Base-by-base conservation (phyloP, 2,329 filamentous ascomycete species). In the Alternaria sp. region DNA sequence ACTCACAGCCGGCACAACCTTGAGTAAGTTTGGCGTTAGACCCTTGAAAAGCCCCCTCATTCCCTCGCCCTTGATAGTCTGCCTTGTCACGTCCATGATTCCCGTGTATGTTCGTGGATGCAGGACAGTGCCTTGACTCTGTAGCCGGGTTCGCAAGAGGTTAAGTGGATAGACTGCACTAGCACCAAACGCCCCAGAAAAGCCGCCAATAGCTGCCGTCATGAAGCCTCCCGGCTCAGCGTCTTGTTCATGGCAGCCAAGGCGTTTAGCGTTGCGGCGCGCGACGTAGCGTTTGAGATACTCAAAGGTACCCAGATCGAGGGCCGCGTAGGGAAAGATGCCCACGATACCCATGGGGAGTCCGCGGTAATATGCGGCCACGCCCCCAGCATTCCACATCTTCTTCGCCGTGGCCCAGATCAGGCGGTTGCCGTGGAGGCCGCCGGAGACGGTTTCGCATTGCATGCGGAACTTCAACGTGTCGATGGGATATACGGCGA, bases 281-380 rank as follows among this genome's bases (percentile, higher is more conserved):
- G 90, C 86, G 65, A 96, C 88, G 7, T 84, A 84, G 48, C 87
- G 88, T 80, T 99, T 99, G 63, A 97, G 86, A 61, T 95, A 88
- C 80, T 99, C 95, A 74, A 98, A 99, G 0, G 93, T 97, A 66
- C 92, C 93, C 73, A 99, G 90, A 75, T 99, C 95, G 74, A 99
- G 96, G 51, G 95, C 95, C 42, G 93, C 94, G 78, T 98, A 99
- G 0, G 95, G 95, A 72, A 99, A 99, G 89, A 98, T 97, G 76
- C 95, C 95, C 51, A 97, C 82, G 4, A 99, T 85, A 16, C 95
- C 95, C 87, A 98, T 95, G 0, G 93, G 94, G 34, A 99, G 86
- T 41, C 95, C 95, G 54, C 94, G 92, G 78, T 98, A 99, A 64
- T 93, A 94, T 7, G 91, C 86, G 32, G 87, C 83, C 28, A 94